Percentiles rank a stretch among this genome's conserved stretches.
Evolutionary conservation across 345 rosid genomes (phyloP).

Genomic region (Arabidopsis arenosa): DNA sequence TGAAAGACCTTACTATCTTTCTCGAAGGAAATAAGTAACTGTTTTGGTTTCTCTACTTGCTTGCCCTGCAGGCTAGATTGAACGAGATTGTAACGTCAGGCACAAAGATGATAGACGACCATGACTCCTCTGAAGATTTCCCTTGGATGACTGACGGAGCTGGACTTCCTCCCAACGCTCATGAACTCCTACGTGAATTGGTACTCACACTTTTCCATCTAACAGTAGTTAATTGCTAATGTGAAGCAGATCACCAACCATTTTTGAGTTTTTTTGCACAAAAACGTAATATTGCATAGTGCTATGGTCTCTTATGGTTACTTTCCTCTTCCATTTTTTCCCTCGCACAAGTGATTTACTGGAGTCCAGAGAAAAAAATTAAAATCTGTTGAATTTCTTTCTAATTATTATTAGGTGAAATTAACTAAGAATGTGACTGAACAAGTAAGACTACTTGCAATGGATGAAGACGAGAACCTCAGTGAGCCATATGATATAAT

Average conservation of each 20-base stretch:
- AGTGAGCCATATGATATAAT: slow-evolving; percentile 82
- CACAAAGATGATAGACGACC: slow-evolving; percentile 49
- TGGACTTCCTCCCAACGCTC: slow-evolving; percentile 91
- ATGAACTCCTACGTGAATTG: slow-evolving; percentile 80
- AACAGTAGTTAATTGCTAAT: slow-evolving; percentile 10
- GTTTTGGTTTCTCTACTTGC: slow-evolving; percentile 19
- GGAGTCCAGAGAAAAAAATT: background rate
- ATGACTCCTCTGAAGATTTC: slow-evolving; percentile 58
- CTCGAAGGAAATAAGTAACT: slow-evolving; percentile 9
- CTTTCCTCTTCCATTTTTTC: background rate
- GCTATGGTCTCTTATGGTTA: background rate
- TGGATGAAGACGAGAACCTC: slow-evolving; percentile 92
- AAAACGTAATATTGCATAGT: background rate
- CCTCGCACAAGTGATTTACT: background rate
- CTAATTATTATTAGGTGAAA: slow-evolving; percentile 57
- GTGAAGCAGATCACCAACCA: slow-evolving; percentile 11
- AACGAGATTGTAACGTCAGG: slow-evolving; percentile 82
- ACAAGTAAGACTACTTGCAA: slow-evolving; percentile 92
- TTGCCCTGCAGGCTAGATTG: slow-evolving; percentile 74
- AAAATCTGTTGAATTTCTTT: slow-evolving; percentile 25
- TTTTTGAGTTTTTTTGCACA: slow-evolving; percentile 14
- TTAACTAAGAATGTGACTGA: slow-evolving; percentile 93
- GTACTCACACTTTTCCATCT: slow-evolving; percentile 47
- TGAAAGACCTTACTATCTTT: background rate
- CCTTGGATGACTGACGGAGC: slow-evolving; percentile 99